Evolutionary conservation across 345 rosid genomes (phyloP).

Genomic region (Schrenkiella parvula): DNA sequence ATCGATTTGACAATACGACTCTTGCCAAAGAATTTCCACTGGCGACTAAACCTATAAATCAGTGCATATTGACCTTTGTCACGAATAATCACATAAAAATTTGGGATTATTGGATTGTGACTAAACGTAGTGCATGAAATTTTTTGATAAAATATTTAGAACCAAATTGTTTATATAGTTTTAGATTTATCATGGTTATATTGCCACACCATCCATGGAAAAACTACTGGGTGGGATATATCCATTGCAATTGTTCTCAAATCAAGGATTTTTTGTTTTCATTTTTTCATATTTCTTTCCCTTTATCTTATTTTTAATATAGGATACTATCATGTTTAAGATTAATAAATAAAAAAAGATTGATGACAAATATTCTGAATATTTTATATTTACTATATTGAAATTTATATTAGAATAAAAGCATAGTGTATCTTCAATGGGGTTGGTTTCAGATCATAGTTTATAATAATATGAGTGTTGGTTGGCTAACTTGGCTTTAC

Average conservation of each 20-base stretch:
- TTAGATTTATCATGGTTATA: too few species aligned
- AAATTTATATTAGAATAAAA: background rate
- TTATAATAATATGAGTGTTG: constrained; percentile 28
- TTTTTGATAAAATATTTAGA: too few species aligned
- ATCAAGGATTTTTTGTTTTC: too few species aligned
- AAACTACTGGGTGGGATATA: too few species aligned
- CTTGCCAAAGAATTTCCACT: too few species aligned
- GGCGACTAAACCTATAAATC: background rate
- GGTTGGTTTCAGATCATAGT: constrained; percentile 14
- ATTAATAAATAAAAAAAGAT: background rate
- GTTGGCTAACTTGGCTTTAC: constrained; percentile 29
- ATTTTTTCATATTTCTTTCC: too few species aligned
- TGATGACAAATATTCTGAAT: background rate
- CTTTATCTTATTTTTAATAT: background rate
- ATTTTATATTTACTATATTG: background rate
- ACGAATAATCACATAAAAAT: too few species aligned
- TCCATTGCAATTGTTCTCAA: too few species aligned
- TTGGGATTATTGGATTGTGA: background rate
- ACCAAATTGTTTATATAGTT: too few species aligned
- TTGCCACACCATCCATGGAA: too few species aligned
- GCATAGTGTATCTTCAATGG: constrained; percentile 12
- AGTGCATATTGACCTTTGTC: background rate
- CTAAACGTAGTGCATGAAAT: too few species aligned
- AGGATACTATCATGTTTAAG: background rate
- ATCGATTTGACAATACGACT: background rate